A percentile compares a stretch with the other conserved stretches of the same genome.
Conservation (phyloP, 1,284 basidiomycete species). For the Apiotrichum gamsii region DNA sequence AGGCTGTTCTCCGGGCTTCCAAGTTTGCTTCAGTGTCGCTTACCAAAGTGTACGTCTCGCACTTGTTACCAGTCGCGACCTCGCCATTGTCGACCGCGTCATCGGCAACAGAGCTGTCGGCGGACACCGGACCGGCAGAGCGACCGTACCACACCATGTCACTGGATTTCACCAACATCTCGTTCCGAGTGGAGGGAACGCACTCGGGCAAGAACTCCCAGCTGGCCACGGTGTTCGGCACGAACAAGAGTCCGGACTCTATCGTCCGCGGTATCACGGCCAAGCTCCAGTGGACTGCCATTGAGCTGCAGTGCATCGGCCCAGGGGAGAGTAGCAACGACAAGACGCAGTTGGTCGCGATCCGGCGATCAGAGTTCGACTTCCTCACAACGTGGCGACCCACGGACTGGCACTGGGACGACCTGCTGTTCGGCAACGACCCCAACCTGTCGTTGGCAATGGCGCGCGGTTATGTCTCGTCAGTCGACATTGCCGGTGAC, state of each 20-base stretch:
- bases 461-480: slow-evolving; percentile 23
- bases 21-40: slow-evolving; percentile 28
- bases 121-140: background rate
- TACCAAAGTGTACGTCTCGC: slow-evolving; percentile 19
- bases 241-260: slow-evolving; percentile 23
- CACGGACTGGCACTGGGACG: slow-evolving; percentile 29
- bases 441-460: slow-evolving; percentile 37
- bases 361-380: slow-evolving; percentile 32
- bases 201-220: slow-evolving; percentile 34
- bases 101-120: slow-evolving; percentile 8
- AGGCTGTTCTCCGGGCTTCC: slow-evolving; percentile 36
- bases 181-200: slow-evolving; percentile 24
- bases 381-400: slow-evolving; percentile 40
- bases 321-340: slow-evolving; percentile 26
- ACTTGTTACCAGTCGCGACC: slow-evolving; percentile 17
- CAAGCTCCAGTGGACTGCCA: slow-evolving; percentile 24
- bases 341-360: slow-evolving; percentile 28
- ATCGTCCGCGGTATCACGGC: slow-evolving; percentile 32
- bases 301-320: slow-evolving; percentile 32
- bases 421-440: slow-evolving; percentile 37
- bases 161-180: slow-evolving; percentile 24
- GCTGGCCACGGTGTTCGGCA: slow-evolving; percentile 38
- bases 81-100: slow-evolving; percentile 13
- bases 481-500: slow-evolving; percentile 34
- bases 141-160: slow-evolving; percentile 22